Evolutionary conservation across 306 rosid species (phyloP).

Genomic region (Rosa rugosa): DNA sequence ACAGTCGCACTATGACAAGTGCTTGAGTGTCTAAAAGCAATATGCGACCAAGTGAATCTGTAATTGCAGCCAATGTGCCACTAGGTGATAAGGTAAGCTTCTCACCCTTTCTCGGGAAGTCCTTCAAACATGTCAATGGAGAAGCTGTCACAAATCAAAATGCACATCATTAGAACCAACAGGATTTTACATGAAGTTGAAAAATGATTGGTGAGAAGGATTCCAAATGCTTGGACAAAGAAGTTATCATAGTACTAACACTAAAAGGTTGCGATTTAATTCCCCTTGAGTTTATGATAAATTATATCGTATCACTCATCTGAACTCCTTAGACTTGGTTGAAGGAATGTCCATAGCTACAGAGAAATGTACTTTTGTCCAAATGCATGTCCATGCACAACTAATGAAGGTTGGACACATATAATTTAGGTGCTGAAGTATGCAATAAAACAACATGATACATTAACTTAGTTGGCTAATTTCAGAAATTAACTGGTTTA

Average conservation of each 20-base stretch:
- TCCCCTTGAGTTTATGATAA: not conserved
- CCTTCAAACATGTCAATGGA: slow-evolving; percentile 86
- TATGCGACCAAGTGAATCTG: slow-evolving; percentile 98
- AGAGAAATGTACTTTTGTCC: not conserved
- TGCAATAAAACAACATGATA: too few relatives aligned
- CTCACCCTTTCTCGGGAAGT: slow-evolving; percentile 97
- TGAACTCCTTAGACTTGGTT: slow-evolving; percentile 5
- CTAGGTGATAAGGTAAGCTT: slow-evolving; percentile 95
- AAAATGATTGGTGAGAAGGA: not conserved
- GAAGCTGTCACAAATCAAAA: slow-evolving; percentile 64
- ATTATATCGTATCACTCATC: not conserved
- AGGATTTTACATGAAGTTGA: slow-evolving; percentile 24
- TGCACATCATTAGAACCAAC: slow-evolving; percentile 22
- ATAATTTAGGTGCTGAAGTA: not conserved
- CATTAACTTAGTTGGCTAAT: too few relatives aligned
- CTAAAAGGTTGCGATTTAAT: not conserved
- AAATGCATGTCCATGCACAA: not conserved
- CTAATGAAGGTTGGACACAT: too few relatives aligned
- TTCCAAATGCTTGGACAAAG: not conserved
- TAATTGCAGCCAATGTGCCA: slow-evolving; percentile 94
- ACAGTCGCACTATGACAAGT: slow-evolving; percentile 93
- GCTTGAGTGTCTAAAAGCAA: slow-evolving; percentile 95
- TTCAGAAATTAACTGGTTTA: too few relatives aligned
- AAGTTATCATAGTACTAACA: not conserved
- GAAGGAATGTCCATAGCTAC: not conserved